A percentile compares a stretch with the other conserved stretches of the same genome.
Evolutionary conservation across 805 yeast species (phyloP).

Genomic region (Ogataea siamensis): DNA sequence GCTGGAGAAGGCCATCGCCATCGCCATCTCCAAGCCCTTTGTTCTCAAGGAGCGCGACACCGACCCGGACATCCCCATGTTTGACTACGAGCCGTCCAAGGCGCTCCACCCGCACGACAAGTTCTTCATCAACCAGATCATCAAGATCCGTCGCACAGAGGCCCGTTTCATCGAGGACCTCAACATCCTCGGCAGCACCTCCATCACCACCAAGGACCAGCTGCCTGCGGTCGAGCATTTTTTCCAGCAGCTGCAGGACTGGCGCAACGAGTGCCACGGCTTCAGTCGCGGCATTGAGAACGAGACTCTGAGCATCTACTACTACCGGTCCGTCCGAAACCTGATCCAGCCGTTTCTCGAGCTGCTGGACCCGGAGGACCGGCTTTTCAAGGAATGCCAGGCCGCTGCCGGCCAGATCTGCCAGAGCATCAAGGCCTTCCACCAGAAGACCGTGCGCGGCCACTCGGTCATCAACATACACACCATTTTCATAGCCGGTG

Average conservation of each 20-base stretch:
- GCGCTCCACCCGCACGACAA: constrained; percentile 35
- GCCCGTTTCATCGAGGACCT: constrained; percentile 56
- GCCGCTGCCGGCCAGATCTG: constrained; percentile 72
- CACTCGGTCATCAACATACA: constrained; percentile 67
- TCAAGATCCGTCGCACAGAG: constrained; percentile 56
- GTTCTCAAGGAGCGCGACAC: constrained; percentile 50
- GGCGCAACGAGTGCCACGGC: constrained; percentile 54
- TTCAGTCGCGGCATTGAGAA: constrained; percentile 51
- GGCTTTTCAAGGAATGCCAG: constrained; percentile 62
- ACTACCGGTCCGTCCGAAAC: constrained; percentile 57
- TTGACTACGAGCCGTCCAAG: constrained; percentile 43
- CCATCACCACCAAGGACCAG: constrained; percentile 36
- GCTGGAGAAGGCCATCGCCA: constrained; percentile 59
- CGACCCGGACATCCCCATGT: constrained; percentile 47
- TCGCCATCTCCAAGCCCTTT: constrained; percentile 60
- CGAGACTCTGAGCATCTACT: constrained; percentile 57
- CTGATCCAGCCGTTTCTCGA: constrained; percentile 65
- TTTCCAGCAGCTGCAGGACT: constrained; percentile 53
- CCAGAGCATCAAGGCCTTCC: constrained; percentile 60
- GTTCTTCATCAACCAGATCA: constrained; percentile 55
- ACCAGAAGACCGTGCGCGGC: constrained; percentile 59
- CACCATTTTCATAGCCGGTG: constrained; percentile 67
- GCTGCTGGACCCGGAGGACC: constrained; percentile 56
- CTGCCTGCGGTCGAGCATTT: constrained; percentile 50
- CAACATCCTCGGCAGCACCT: constrained; percentile 36